Evolutionary conservation across 2,329 filamentous ascomycete species (phyloP).

Genomic region (Colletotrichum paranaense): DNA sequence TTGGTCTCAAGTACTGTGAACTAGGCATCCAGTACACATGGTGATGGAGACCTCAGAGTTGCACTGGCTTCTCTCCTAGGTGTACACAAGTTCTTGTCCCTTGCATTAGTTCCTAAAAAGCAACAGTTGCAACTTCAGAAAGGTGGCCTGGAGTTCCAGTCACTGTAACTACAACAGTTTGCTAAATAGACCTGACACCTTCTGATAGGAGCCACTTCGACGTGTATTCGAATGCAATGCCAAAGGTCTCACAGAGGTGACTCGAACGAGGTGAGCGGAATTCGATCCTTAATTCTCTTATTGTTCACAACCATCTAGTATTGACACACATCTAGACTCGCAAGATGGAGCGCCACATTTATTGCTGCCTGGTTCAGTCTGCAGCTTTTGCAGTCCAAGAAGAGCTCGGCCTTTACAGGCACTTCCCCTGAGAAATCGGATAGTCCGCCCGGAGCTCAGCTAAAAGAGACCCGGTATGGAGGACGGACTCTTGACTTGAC

Average conservation of each 20-base stretch:
- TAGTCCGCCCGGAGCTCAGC: constrained; percentile 40
- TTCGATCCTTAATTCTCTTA: background rate
- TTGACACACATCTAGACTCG: constrained; percentile 54
- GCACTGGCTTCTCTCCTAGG: background rate
- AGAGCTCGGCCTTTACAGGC: constrained; percentile 56
- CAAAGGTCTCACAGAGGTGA: constrained; percentile 38
- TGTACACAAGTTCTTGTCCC: background rate
- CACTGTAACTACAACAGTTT: no score
- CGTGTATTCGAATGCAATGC: constrained; percentile 40
- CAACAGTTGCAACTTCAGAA: background rate
- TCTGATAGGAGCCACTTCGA: constrained; percentile 37
- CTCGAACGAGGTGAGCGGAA: constrained; percentile 36
- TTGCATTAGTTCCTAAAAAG: background rate
- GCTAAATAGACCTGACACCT: background rate
- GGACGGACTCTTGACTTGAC: constrained; percentile 86
- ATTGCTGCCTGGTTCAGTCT: constrained; percentile 69
- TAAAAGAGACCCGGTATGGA: constrained; percentile 53
- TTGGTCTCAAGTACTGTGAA: background rate
- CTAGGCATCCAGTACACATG: background rate
- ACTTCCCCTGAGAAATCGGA: constrained; percentile 46
- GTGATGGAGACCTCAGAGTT: background rate
- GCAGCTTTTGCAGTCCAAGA: constrained; percentile 67
- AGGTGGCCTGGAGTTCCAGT: background rate
- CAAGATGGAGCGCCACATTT: constrained; percentile 68
- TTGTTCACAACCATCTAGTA: background rate